These are phyloP conservation scores for Suillus bovinus DNA, from an alignment of 768 basidiomycete species.

Conservation along the genomic window DNA sequence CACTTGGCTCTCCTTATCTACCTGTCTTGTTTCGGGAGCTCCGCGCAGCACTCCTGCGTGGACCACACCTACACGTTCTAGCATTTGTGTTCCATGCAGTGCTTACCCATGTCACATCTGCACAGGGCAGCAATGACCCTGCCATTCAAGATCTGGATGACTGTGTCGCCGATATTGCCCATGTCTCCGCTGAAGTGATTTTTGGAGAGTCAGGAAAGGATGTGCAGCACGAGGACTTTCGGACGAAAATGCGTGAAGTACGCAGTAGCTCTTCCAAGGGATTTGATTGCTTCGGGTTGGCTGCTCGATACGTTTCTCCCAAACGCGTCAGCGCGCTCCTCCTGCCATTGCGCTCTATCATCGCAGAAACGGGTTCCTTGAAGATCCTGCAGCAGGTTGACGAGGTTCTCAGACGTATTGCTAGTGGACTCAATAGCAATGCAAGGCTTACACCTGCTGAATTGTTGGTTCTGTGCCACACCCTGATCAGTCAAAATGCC, in stretches of 20 bases:
- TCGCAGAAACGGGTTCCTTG: conserved; percentile 80
- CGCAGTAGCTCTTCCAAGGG: conserved; percentile 79
- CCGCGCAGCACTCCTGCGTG: conserved; percentile 80
- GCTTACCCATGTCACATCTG: conserved; percentile 75
- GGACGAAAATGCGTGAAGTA: conserved; percentile 93
- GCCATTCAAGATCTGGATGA: conserved; percentile 68
- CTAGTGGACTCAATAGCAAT: conserved; percentile 85
- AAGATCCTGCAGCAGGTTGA: conserved; percentile 85
- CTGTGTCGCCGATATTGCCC: conserved; percentile 76
- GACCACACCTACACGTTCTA: conserved; percentile 92
- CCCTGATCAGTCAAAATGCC: conserved; percentile 89
- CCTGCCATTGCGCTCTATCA: conserved; percentile 75
- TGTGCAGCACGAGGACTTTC: conserved; percentile 85
- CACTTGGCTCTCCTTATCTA: conserved; percentile 74
- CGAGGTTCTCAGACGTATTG: conserved; percentile 82
- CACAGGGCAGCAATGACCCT: conserved; percentile 43
- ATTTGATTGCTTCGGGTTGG: conserved; percentile 80
- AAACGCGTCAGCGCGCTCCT: conserved; percentile 74
- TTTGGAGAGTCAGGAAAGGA: conserved; percentile 95
- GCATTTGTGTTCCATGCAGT: conserved; percentile 83
- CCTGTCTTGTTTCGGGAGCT: conserved; percentile 76
- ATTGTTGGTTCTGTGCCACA: conserved; percentile 81
- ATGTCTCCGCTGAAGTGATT: conserved; percentile 84
- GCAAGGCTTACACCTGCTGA: conserved; percentile 65
- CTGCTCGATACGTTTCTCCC: conserved; percentile 80